phyloP scores from a whole-genome alignment of 2,329 filamentous ascomycete genomes.

The Trichoderma oligosporum region DNA sequence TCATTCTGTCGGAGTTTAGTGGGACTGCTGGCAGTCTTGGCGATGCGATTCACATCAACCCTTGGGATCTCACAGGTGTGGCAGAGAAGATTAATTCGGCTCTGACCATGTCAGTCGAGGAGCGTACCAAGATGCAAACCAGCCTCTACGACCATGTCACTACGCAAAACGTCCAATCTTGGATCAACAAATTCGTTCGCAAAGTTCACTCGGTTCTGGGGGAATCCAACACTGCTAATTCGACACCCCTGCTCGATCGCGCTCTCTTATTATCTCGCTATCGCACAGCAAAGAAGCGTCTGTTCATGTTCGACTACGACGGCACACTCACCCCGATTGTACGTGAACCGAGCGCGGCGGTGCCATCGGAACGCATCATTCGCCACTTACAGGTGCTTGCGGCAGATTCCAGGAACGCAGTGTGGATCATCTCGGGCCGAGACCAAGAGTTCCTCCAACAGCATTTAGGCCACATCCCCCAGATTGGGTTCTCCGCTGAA shows the following conservation, averaged over 20 bases:
- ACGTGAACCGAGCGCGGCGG: constrained; percentile 80
- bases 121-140: constrained; percentile 65
- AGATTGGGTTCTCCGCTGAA: constrained; percentile 91
- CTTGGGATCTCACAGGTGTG: constrained; percentile 84
- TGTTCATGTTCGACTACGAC: constrained; percentile 99
- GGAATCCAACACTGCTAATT: constrained; percentile 68
- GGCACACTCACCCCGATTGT: constrained; percentile 95
- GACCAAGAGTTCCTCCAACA: constrained; percentile 88
- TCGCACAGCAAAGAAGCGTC: constrained; percentile 66
- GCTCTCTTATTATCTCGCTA: constrained; percentile 70
- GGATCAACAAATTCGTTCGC: constrained; percentile 76
- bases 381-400: constrained; percentile 75
- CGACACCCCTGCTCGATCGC: constrained; percentile 79
- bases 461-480: constrained; percentile 85
- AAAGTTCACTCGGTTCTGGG: constrained; percentile 76
- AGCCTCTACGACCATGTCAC: constrained; percentile 81
- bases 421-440: constrained; percentile 98
- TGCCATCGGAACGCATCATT: constrained; percentile 80
- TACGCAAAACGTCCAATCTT: constrained; percentile 78
- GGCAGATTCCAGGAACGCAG: constrained; percentile 73
- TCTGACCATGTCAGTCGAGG: constrained; percentile 66
- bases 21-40: constrained; percentile 83
- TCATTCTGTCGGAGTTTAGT: constrained; percentile 95
- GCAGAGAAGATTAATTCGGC: constrained; percentile 79
- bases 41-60: constrained; percentile 92